phyloP scores from a whole-genome alignment of 2,329 filamentous ascomycete genomes.

The Trichoderma sp. region DNA sequence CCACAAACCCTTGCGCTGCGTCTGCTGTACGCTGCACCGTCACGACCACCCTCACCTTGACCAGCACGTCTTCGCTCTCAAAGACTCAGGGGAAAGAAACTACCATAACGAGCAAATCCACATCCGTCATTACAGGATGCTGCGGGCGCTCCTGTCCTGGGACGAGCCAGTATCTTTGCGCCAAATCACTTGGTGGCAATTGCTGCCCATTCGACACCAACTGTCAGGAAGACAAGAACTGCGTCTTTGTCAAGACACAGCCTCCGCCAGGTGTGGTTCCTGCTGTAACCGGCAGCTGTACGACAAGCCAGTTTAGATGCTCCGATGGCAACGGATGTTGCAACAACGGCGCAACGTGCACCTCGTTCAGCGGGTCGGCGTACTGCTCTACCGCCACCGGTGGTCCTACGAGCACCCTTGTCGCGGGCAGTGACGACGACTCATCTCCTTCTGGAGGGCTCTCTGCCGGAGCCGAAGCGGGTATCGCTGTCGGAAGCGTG shows the following conservation, averaged over 20 bases:
- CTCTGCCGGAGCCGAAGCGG: constrained; percentile 54
- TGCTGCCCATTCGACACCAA: constrained; percentile 52
- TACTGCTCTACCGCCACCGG: constrained; percentile 44
- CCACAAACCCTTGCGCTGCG: constrained; percentile 41
- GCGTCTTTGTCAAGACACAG: constrained; percentile 37
- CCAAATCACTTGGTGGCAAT: constrained; percentile 45
- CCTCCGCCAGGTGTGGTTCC: constrained; percentile 37
- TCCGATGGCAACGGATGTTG: constrained; percentile 54
- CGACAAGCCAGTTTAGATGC: constrained; percentile 48
- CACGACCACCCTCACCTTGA: constrained; percentile 31
- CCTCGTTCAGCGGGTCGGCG: constrained; percentile 38
- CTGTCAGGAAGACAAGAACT: constrained; percentile 44
- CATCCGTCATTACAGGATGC: constrained; percentile 38
- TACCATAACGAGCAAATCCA: constrained; percentile 30
- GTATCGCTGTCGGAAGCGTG: constrained; percentile 57
- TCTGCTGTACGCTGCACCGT: constrained; percentile 40
- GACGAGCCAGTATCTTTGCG: constrained; percentile 49
- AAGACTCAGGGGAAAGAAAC: neutral
- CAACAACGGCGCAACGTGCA: constrained; percentile 46
- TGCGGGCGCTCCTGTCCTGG: constrained; percentile 45
- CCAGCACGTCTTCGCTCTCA: neutral
- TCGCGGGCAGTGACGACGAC: neutral
- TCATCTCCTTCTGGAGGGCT: constrained; percentile 2
- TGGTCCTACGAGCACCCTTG: constrained; percentile 32
- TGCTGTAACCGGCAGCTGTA: constrained; percentile 45